Percentiles rank a stretch among this genome's conserved stretches.
These are phyloP conservation scores for Notholithocarpus densiflorus DNA, from an alignment of 306 rosid genomes.

Conservation along the genomic window DNA sequence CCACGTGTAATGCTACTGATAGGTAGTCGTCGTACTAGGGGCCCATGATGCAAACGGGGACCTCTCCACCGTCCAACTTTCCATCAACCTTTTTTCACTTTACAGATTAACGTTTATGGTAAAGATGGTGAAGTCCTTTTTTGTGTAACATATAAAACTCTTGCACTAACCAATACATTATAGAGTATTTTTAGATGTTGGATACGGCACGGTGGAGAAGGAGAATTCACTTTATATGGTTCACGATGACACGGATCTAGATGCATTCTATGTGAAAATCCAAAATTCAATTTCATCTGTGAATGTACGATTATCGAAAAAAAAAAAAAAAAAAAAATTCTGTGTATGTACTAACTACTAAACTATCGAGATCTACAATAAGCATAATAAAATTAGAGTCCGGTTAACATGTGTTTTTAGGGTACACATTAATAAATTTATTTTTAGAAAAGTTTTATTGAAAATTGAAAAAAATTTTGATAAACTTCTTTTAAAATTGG, in stretches of 20 bases:
- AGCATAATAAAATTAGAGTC: background rate
- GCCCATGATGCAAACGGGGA: constrained; percentile 18
- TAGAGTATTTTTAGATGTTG: background rate
- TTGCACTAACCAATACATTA: background rate
- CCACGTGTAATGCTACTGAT: background rate
- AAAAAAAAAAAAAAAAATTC: no score
- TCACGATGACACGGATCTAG: background rate
- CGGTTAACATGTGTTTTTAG: accelerated
- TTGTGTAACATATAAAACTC: background rate
- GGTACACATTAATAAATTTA: no score
- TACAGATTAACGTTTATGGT: background rate
- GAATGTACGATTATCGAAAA: no score
- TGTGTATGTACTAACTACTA: background rate
- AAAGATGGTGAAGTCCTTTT: no score
- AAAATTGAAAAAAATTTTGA: no score
- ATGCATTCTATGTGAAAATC: background rate
- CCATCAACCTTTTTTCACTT: constrained; percentile 20
- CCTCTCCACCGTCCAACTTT: constrained; percentile 53
- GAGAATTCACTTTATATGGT: background rate
- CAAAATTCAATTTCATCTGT: constrained; percentile 4
- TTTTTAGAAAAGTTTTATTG: no score
- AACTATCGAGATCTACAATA: constrained; percentile 29
- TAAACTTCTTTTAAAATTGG: no score
- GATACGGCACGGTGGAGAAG: background rate
- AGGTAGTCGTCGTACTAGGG: background rate